Conservation (phyloP, 1,284 basidiomycete genomes). For the Puccinia polysora region DNA sequence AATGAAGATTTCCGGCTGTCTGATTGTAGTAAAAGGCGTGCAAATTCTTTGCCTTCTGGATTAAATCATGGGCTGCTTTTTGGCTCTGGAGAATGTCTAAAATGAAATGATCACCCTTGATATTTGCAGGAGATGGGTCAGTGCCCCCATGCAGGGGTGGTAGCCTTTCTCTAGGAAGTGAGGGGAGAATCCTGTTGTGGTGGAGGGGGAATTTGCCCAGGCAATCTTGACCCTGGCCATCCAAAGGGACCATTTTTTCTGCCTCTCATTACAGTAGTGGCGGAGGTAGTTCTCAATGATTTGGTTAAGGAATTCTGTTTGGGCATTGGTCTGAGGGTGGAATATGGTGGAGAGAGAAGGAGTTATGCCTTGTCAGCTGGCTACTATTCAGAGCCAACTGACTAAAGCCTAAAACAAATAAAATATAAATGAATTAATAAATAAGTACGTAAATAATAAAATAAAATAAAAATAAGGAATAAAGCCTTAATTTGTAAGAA, state of each 20-base stretch:
- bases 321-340: conserved; percentile 33
- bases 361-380: too few species aligned
- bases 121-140: too few species aligned
- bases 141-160: neutral
- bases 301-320: conserved; percentile 11
- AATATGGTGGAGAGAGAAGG: conserved; percentile 15
- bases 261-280: neutral
- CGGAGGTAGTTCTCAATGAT: conserved; percentile 6
- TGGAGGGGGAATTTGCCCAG: conserved; percentile 18
- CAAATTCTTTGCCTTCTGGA: neutral
- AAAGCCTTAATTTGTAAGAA: too few species aligned
- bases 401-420: too few species aligned
- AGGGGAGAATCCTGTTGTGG: conserved; percentile 20
- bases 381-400: too few species aligned
- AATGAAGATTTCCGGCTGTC: neutral
- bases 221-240: conserved; percentile 25
- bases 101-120: neutral
- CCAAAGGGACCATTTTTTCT: neutral
- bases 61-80: neutral
- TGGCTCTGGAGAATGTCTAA: neutral
- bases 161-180: conserved; percentile 5
- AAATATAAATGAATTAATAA: too few species aligned
- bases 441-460: too few species aligned
- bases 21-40: neutral
- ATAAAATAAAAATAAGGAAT: too few species aligned